Evolutionary conservation across 257 asterid species (phyloP).

Genomic region (Solanum pinnatisectum): DNA sequence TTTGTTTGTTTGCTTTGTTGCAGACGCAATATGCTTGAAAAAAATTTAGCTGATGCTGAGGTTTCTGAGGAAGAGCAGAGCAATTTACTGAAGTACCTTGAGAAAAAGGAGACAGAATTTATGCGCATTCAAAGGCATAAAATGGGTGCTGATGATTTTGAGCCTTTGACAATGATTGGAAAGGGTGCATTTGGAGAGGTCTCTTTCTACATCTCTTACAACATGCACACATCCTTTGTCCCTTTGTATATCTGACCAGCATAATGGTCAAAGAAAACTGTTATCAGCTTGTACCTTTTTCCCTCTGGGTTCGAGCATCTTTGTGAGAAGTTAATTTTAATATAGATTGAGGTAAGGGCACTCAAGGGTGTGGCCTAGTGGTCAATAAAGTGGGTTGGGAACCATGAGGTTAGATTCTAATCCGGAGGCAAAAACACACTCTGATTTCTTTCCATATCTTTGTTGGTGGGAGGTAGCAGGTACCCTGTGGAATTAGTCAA

Average conservation of each 20-base stretch:
- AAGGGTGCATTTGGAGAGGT: conserved; percentile 99
- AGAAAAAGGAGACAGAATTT: conserved; percentile 88
- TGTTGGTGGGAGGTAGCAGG: neutral
- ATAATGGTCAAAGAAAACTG: neutral
- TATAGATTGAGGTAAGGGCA: neutral
- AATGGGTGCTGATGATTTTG: conserved; percentile 97
- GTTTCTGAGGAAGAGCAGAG: conserved; percentile 87
- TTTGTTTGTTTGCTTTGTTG: conserved; percentile 7
- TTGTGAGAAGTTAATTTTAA: neutral
- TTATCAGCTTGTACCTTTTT: neutral
- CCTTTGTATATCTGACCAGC: neutral
- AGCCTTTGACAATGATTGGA: conserved; percentile 89
- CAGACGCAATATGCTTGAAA: conserved; percentile 82
- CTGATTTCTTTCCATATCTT: neutral
- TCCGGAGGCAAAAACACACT: neutral
- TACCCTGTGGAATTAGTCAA: neutral
- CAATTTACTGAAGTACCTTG: conserved; percentile 69
- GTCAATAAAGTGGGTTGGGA: neutral
- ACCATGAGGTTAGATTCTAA: neutral
- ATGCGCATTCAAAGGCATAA: conserved; percentile 99
- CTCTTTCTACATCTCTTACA: conserved; percentile 6
- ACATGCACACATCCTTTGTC: neutral
- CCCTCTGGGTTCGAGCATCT: neutral
- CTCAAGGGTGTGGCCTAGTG: neutral
- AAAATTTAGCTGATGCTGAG: conserved; percentile 86